phyloP scores from a whole-genome alignment of 305 asterid genomes.

The Ilex paraguariensis region DNA sequence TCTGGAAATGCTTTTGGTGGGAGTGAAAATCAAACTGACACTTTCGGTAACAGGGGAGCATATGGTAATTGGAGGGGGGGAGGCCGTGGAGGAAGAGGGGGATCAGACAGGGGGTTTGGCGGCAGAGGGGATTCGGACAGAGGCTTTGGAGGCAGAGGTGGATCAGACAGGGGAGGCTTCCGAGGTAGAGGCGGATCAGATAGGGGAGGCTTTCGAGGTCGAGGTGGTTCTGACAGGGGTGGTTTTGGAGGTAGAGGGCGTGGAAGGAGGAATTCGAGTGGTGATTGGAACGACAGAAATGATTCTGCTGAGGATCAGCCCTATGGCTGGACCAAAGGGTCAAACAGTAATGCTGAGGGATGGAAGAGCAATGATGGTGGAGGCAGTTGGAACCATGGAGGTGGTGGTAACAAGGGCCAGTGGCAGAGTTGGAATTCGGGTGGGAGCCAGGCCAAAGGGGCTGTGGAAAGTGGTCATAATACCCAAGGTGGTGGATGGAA shows the following conservation, averaged over 20 bases:
- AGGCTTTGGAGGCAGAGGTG: slow-evolving; percentile 33
- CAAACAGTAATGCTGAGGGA: slow-evolving; percentile 28
- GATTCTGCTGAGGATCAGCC: slow-evolving; percentile 41
- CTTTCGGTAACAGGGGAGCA: slow-evolving; percentile 42
- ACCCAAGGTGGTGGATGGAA: slow-evolving; percentile 30
- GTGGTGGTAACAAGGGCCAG: slow-evolving; percentile 15
- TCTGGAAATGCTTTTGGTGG: slow-evolving; percentile 48
- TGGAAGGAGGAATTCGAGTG: slow-evolving; percentile 31
- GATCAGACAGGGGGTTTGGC: too few species aligned
- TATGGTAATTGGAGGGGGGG: slow-evolving; percentile 73
- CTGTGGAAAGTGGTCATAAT: slow-evolving; percentile 14
- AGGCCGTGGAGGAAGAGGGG: too few species aligned
- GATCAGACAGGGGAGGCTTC: slow-evolving; percentile 48
- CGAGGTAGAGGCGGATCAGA: slow-evolving; percentile 64
- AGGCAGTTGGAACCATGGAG: slow-evolving; percentile 37
- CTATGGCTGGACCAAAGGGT: slow-evolving; percentile 35
- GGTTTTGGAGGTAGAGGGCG: slow-evolving; percentile 81
- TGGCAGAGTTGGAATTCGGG: slow-evolving; percentile 25
- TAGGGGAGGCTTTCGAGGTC: slow-evolving; percentile 52
- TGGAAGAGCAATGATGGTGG: slow-evolving; percentile 39
- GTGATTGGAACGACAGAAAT: slow-evolving; percentile 64
- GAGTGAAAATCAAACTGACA: slow-evolving; percentile 34
- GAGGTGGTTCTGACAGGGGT: slow-evolving; percentile 42
- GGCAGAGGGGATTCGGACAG: slow-evolving; percentile 46
- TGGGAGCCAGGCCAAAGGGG: slow-evolving; percentile 35